A percentile compares a stretch with the other conserved stretches of the same genome.
phyloP scores from a whole-genome alignment of 306 rosid species.

The Begonia masoniana region DNA sequence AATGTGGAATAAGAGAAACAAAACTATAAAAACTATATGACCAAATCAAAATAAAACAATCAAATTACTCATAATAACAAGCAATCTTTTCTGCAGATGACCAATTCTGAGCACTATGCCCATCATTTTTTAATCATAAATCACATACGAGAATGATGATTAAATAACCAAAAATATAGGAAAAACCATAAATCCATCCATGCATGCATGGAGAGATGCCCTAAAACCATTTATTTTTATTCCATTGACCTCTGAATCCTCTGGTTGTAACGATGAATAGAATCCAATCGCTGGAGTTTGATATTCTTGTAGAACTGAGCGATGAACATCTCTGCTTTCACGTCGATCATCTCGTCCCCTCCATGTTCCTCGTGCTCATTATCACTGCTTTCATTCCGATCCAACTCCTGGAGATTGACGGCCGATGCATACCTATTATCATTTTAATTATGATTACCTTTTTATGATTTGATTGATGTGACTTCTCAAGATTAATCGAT shows the following conservation, averaged over 20 bases:
- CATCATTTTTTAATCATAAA: background rate
- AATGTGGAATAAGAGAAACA: too few species aligned
- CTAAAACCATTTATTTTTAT: slow-evolving; percentile 1
- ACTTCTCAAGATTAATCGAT: background rate
- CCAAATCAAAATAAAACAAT: too few species aligned
- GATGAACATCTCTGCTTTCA: slow-evolving; percentile 64
- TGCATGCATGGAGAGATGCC: background rate
- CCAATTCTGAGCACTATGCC: background rate
- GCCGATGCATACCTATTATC: slow-evolving; percentile 20
- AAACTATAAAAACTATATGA: too few species aligned
- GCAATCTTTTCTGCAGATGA: too few species aligned
- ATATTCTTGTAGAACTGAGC: slow-evolving; percentile 58
- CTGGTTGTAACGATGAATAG: slow-evolving; percentile 13
- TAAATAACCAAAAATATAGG: background rate
- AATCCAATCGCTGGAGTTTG: slow-evolving; percentile 34
- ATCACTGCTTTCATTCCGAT: background rate
- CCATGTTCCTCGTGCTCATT: background rate
- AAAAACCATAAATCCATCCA: background rate
- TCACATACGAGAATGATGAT: background rate
- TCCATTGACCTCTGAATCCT: slow-evolving; percentile 34
- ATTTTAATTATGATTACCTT: background rate
- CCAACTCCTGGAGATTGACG: slow-evolving; percentile 33
- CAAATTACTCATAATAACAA: too few species aligned
- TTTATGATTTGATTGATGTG: background rate
- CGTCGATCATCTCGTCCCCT: slow-evolving; percentile 50